phyloP scores from a whole-genome alignment of 2,329 filamentous ascomycete genomes.

The Sporothrix pseudoabietina region DNA sequence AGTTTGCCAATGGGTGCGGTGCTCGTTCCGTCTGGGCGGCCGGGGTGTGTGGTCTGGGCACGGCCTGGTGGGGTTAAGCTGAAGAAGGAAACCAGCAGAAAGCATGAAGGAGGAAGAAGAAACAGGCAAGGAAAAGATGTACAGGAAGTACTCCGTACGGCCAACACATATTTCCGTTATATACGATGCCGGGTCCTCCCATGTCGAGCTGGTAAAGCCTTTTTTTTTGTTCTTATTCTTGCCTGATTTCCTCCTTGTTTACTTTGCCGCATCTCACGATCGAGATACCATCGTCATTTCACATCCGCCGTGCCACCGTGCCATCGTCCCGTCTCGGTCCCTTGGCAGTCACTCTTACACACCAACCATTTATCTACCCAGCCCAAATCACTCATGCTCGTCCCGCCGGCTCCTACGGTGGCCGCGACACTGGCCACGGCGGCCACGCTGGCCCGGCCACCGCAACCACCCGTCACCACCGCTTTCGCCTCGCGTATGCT shows the following conservation, averaged over 20 bases:
- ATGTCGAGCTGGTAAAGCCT: background rate
- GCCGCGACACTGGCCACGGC: conserved; percentile 25
- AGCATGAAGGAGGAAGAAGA: background rate
- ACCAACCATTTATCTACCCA: too few species aligned
- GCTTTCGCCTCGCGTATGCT: conserved; percentile 27
- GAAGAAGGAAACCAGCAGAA: background rate
- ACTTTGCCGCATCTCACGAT: background rate
- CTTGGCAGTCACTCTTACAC: background rate
- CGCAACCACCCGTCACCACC: conserved; percentile 29
- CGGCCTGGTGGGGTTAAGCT: background rate
- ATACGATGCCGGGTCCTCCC: background rate
- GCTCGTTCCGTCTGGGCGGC: conserved; percentile 4
- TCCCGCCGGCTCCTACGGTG: conserved; percentile 18
- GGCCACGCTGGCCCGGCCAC: conserved; percentile 31
- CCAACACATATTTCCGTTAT: background rate
- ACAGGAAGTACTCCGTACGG: background rate
- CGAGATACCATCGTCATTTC: background rate
- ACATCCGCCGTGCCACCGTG: background rate
- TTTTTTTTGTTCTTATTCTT: background rate
- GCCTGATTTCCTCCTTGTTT: background rate
- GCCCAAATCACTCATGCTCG: background rate
- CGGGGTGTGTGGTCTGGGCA: background rate
- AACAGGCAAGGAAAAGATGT: background rate
- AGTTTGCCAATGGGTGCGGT: background rate
- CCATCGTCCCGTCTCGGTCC: background rate